These are phyloP conservation scores for Coccomyxa subellipsoidea DNA, from an alignment of 163 green algal species.

Conservation along the genomic window DNA sequence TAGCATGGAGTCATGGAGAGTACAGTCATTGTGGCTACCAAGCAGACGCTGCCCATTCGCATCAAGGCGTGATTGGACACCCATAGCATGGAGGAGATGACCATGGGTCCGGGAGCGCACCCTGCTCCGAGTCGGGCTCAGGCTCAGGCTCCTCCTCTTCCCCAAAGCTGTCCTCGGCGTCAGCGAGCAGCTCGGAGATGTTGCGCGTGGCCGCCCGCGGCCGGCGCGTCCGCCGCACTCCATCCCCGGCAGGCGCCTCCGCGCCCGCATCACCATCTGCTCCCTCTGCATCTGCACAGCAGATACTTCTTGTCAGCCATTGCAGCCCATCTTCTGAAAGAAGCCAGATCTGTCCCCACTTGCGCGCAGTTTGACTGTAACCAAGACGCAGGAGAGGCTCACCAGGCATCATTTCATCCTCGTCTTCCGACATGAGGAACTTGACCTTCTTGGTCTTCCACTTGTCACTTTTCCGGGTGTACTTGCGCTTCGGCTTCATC, in stretches of 20 bases:
- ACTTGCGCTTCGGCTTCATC: not conserved
- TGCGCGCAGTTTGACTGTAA: too few species aligned
- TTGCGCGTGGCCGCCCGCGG: not conserved
- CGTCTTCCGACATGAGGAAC: not conserved
- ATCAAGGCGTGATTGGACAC: too few species aligned
- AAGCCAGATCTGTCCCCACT: too few species aligned
- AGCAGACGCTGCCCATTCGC: too few species aligned
- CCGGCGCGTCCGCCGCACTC: not conserved
- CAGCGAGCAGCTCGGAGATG: not conserved
- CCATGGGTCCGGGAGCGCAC: not conserved
- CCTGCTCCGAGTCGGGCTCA: not conserved
- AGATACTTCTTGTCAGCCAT: not conserved
- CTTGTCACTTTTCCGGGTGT: not conserved
- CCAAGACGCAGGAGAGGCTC: not conserved
- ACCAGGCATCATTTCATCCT: not conserved
- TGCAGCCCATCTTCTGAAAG: not conserved
- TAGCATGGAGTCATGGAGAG: too few species aligned
- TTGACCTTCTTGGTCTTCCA: slow-evolving; percentile 3
- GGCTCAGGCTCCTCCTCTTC: not conserved
- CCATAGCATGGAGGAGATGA: too few species aligned
- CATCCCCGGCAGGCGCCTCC: not conserved
- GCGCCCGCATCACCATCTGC: not conserved
- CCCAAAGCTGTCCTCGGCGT: not conserved
- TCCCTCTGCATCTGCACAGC: not conserved
- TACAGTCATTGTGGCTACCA: too few species aligned